Conservation (phyloP, 345 rosid genomes). For the Camelina hispida region DNA sequence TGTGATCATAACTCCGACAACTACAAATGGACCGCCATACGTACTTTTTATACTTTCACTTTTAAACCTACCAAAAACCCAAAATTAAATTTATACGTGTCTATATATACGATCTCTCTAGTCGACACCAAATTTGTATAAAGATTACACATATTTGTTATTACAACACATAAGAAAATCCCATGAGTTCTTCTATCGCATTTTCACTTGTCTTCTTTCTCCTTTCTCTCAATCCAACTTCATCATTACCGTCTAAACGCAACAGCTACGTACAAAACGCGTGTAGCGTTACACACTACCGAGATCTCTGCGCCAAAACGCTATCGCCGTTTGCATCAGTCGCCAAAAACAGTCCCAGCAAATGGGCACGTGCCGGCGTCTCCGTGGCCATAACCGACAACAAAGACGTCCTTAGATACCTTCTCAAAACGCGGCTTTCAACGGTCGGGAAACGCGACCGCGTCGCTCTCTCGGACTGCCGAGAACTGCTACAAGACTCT, state of each 20-base stretch:
- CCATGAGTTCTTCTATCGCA: conserved; percentile 32
- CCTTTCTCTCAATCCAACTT: conserved; percentile 30
- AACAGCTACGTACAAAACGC: conserved; percentile 62
- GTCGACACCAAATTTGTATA: background rate
- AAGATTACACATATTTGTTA: background rate
- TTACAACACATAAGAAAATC: background rate
- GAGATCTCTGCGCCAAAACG: conserved; percentile 60
- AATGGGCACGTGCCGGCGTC: conserved; percentile 88
- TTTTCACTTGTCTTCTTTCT: conserved; percentile 42
- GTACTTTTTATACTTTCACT: background rate
- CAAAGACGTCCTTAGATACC: conserved; percentile 54
- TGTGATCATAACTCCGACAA: conserved; percentile 38
- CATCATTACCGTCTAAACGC: conserved; percentile 24
- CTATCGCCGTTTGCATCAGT: conserved; percentile 62
- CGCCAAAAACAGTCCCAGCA: conserved; percentile 68
- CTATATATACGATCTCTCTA: conserved; percentile 34
- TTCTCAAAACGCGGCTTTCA: conserved; percentile 35
- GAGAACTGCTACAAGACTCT: conserved; percentile 60
- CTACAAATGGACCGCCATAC: conserved; percentile 37
- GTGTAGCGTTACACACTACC: conserved; percentile 76
- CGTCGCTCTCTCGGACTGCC: conserved; percentile 69
- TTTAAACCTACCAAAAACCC: conserved; percentile 17
- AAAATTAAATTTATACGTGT: conserved; percentile 10
- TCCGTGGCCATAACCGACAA: conserved; percentile 69
- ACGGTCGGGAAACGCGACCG: conserved; percentile 50